phyloP scores from a whole-genome alignment of 179 eudicot genomes.

The Sideroxylon spinosum region DNA sequence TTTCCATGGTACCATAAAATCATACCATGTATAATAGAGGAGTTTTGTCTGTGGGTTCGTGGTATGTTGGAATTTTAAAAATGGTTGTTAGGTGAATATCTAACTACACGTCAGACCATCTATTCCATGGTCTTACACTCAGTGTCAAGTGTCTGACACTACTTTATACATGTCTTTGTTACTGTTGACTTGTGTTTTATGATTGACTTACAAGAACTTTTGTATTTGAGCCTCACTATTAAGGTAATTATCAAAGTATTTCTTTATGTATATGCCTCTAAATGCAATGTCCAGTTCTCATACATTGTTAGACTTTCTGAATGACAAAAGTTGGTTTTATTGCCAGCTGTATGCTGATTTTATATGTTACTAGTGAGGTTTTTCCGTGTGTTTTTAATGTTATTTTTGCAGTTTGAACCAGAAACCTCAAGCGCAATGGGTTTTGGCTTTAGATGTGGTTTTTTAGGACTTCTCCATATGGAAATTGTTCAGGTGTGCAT shows the following conservation, averaged over 20 bases:
- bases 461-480: constrained; percentile 94
- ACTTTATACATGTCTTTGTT: too few species aligned
- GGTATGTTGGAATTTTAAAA: too few species aligned
- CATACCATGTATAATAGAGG: too few species aligned
- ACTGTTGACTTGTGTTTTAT: neutral
- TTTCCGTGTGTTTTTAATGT: constrained; percentile 10
- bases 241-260: neutral
- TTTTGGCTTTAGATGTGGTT: constrained; percentile 98
- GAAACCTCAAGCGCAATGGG: constrained; percentile 99
- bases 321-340: neutral
- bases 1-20: too few species aligned
- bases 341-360: constrained; percentile 2
- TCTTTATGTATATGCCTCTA: neutral
- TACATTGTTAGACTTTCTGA: neutral
- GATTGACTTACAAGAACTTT: neutral
- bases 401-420: constrained; percentile 76
- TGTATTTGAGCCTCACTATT: neutral
- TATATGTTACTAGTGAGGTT: neutral
- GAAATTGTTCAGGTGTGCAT: constrained; percentile 88
- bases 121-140: too few species aligned
- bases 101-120: too few species aligned
- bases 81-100: too few species aligned
- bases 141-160: neutral
- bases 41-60: too few species aligned
- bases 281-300: neutral